A percentile compares a stretch with the other conserved stretches of the same genome.
Conservation (phyloP, 2,329 filamentous ascomycete genomes). For the Hypomyces perniciosus region DNA sequence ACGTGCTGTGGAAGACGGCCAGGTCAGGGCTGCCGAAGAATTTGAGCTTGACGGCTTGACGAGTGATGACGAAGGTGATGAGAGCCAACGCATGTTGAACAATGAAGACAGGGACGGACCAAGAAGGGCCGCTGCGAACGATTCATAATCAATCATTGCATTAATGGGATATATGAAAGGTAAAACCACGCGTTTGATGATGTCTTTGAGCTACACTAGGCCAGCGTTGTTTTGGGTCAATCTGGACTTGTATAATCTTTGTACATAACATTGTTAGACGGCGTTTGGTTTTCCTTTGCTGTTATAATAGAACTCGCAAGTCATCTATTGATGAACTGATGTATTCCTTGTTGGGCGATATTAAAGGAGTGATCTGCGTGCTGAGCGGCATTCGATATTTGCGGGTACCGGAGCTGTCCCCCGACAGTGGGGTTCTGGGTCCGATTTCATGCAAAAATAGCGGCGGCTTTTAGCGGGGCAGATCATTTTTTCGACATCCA, state of each 20-base stretch:
- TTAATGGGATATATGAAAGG: background rate
- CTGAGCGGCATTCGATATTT: too few species aligned
- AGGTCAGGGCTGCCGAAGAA: constrained; percentile 75
- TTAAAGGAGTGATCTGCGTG: too few species aligned
- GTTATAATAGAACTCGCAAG: too few species aligned
- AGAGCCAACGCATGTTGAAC: constrained; percentile 31
- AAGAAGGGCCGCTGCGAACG: background rate
- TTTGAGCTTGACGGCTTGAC: constrained; percentile 90
- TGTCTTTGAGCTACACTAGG: background rate
- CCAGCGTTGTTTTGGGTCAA: background rate
- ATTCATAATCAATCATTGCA: background rate
- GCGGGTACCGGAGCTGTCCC: too few species aligned
- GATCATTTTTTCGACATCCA: constrained; percentile 5
- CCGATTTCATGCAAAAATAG: constrained; percentile 5
- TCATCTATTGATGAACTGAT: too few species aligned
- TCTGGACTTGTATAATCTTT: background rate
- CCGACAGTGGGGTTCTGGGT: background rate
- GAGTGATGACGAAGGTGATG: constrained; percentile 75
- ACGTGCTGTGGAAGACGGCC: constrained; percentile 42
- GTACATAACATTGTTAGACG: too few species aligned
- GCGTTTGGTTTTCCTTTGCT: too few species aligned
- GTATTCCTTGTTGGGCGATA: too few species aligned
- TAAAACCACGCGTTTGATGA: background rate
- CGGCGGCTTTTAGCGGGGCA: constrained; percentile 4
- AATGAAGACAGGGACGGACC: background rate